Evolutionary conservation across 768 basidiomycete genomes (phyloP), one percentile per base, ranked within the genome.

Genomic region (Boletus reticuloceps): DNA sequence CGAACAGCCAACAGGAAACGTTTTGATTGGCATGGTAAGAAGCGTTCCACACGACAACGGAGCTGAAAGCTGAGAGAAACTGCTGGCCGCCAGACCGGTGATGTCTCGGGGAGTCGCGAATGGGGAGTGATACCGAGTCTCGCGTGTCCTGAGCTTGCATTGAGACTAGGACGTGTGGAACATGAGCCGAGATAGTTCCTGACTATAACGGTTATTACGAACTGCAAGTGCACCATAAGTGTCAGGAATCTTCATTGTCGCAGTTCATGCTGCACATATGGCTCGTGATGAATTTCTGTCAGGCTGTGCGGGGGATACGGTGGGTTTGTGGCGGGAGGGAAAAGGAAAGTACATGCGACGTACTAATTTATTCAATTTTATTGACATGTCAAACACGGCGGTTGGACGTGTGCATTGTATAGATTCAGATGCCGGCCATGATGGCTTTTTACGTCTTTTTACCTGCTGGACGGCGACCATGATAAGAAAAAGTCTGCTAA

Each of bases 1-100:
- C 47, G 16, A 45, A 63, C 64, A 51, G 67, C 40, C 56, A 43
- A 13, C 36, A 40, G 20, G 36, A 59, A 68, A 67, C 58, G 64
- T 60, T 68, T 52, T 63, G 50, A 59, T 60, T 50, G 56, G 67
- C 57, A 55, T 64, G 64, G 47, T 19, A 12, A n/a, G 49, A 46
- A 39, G 47, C 40, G 45, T 37, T 47, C 29, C 22, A 10, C 11
- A 12, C 10, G 50, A 51, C 50, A 39, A 37, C 38, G 14, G 36
- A 40, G n/a, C 27, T 32, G 16, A 20, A n/a, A 13, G 2, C 14
- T 14, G 31, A 19, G 6, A 22, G 22, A 22, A 37, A 47, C 27
- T 29, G 40, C 32, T n/a, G 13, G 13, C 6, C 42, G 47, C 37
- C 41, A 13, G 11, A 27, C 39, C 22, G 29, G n/a, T 1, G 11